Evolutionary conservation across 495 filamentous ascomycete genomes (phyloP).

Genomic region (Lophiotrema nucula): DNA sequence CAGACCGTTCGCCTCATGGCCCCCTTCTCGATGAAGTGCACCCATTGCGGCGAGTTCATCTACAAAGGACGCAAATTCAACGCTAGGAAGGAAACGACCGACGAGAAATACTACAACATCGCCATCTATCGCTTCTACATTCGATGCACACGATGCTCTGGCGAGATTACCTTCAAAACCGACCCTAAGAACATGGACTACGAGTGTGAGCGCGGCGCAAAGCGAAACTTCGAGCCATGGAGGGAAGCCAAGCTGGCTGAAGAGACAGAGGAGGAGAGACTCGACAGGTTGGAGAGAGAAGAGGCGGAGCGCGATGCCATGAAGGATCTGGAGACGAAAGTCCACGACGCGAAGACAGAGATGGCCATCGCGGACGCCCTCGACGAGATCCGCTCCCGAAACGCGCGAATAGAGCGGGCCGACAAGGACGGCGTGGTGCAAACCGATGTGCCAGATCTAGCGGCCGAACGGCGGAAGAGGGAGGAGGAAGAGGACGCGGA

Average conservation of each 20-base stretch:
- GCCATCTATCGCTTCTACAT: constrained; percentile 95
- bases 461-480: constrained; percentile 59
- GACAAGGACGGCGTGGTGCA: constrained; percentile 56
- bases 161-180: constrained; percentile 91
- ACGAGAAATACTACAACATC: constrained; percentile 87
- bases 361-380: constrained; percentile 96
- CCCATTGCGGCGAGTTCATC: constrained; percentile 90
- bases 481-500: constrained; percentile 85
- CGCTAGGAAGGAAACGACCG: constrained; percentile 89
- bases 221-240: constrained; percentile 94
- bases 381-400: constrained; percentile 89
- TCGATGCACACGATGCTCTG: constrained; percentile 83
- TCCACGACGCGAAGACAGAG: constrained; percentile 88
- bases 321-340: constrained; percentile 78
- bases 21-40: constrained; percentile 92
- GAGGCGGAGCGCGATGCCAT: constrained; percentile 68
- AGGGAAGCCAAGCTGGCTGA: constrained; percentile 55
- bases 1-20: constrained; percentile 96
- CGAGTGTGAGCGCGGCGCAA: constrained; percentile 78
- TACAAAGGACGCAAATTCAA: constrained; percentile 98
- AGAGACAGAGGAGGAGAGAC: constrained; percentile 83
- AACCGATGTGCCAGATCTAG: constrained; percentile 44
- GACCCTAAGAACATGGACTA: constrained; percentile 97
- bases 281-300: constrained; percentile 80
- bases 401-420: constrained; percentile 78